These are phyloP conservation scores for Gymnopus androsaceus DNA, from an alignment of 1,284 basidiomycete genomes.

Conservation along the genomic window DNA sequence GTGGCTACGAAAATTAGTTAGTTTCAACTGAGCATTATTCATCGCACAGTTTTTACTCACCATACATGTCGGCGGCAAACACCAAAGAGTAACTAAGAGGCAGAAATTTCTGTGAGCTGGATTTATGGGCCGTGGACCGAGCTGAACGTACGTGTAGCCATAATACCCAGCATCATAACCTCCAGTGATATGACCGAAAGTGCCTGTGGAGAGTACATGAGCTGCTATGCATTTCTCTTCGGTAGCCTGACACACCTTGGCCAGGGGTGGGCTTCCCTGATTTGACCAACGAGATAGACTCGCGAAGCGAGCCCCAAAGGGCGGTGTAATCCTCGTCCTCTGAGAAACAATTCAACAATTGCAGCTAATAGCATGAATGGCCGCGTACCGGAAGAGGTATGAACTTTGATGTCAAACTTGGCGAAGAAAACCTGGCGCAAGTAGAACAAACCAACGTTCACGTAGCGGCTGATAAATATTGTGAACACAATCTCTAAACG, in stretches of 20 bases:
- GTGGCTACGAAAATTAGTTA: conserved; percentile 41
- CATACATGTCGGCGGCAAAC: conserved; percentile 81
- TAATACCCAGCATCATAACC: conserved; percentile 84
- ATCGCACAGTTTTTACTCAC: too few species aligned
- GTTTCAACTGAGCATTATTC: too few species aligned
- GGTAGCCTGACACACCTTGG: conserved; percentile 40
- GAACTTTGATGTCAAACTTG: conserved; percentile 76
- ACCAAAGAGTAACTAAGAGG: conserved; percentile 70
- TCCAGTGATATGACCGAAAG: conserved; percentile 72
- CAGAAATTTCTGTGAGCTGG: not conserved
- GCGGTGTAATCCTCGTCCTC: conserved; percentile 67
- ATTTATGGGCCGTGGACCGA: not conserved
- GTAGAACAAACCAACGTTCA: conserved; percentile 80
- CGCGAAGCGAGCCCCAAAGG: conserved; percentile 73
- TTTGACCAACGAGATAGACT: conserved; percentile 69
- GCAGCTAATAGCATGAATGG: not conserved
- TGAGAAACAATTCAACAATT: conserved; percentile 26
- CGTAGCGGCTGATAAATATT: conserved; percentile 58
- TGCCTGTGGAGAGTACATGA: conserved; percentile 29
- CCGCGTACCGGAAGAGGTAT: conserved; percentile 62
- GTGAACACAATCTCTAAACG: not conserved
- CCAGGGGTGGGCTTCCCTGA: conserved; percentile 63
- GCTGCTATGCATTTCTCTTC: not conserved
- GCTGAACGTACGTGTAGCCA: conserved; percentile 42
- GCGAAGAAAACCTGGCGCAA: conserved; percentile 83